phyloP scores from a whole-genome alignment of 140 eudicot genomes.

The Bidens hawaiensis region DNA sequence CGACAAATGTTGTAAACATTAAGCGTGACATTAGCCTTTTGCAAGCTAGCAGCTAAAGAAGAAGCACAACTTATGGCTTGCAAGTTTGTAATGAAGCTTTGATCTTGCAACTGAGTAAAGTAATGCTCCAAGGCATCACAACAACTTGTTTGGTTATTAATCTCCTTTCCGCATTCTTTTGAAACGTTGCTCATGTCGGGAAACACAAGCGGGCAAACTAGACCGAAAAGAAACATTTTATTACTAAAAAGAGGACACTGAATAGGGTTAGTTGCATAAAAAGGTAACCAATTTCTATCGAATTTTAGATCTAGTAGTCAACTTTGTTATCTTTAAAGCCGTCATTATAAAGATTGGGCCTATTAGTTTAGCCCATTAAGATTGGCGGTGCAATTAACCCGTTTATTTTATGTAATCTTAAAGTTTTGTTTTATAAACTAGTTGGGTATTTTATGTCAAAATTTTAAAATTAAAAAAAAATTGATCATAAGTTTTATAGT shows the following conservation, averaged over 20 bases:
- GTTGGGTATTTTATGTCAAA: too few species aligned
- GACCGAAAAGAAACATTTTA: neutral
- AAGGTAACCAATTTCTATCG: neutral
- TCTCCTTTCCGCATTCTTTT: conserved; percentile 40
- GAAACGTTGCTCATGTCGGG: conserved; percentile 34
- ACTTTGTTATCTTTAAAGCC: too few species aligned
- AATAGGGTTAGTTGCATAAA: neutral
- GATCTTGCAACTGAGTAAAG: conserved; percentile 50
- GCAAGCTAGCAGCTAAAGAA: conserved; percentile 45
- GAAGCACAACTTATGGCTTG: conserved; percentile 71
- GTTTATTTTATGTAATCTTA: too few species aligned
- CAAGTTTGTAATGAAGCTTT: conserved; percentile 61
- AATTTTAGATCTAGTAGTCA: neutral
- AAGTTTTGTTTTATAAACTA: too few species aligned
- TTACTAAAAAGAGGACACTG: neutral
- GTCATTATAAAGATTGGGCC: too few species aligned
- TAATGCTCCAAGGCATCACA: conserved; percentile 51
- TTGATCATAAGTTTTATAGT: too few species aligned
- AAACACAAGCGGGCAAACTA: conserved; percentile 66
- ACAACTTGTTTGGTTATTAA: conserved; percentile 36
- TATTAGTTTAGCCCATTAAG: too few species aligned
- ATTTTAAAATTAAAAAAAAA: too few species aligned
- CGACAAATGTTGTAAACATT: conserved; percentile 45
- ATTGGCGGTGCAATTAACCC: too few species aligned
- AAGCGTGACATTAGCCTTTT: conserved; percentile 35